These are phyloP conservation scores for Infundibulicybe gibba DNA, from an alignment of 768 basidiomycete genomes.

Conservation along the genomic window DNA sequence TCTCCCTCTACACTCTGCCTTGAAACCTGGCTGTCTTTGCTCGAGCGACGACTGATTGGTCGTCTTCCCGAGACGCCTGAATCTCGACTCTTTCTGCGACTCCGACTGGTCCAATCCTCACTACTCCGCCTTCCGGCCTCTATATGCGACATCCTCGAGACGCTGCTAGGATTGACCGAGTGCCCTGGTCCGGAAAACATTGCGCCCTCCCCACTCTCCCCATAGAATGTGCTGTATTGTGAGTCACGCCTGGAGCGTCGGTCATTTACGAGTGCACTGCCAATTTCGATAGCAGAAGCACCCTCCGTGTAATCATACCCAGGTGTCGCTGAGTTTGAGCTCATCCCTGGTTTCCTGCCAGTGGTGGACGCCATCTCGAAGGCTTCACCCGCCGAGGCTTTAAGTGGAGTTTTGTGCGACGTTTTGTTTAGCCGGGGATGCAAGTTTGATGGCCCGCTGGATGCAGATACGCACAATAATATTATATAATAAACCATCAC, in stretches of 20 bases:
- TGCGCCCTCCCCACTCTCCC: slow-evolving; percentile 55
- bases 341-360: slow-evolving; percentile 8
- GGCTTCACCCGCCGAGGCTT: slow-evolving; percentile 13
- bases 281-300: slow-evolving; percentile 73
- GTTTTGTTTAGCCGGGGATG: too few species aligned
- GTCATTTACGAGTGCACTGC: slow-evolving; percentile 48
- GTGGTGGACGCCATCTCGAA: slow-evolving; percentile 40
- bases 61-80: slow-evolving; percentile 29
- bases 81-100: slow-evolving; percentile 49
- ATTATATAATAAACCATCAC: too few species aligned
- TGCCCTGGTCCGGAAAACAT: slow-evolving; percentile 81
- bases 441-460: too few species aligned
- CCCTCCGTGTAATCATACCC: slow-evolving; percentile 81
- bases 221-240: slow-evolving; percentile 54
- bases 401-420: not conserved
- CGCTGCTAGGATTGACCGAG: slow-evolving; percentile 70
- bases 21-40: slow-evolving; percentile 42
- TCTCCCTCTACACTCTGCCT: slow-evolving; percentile 29
- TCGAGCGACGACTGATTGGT: slow-evolving; percentile 36
- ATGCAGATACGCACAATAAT: too few species aligned
- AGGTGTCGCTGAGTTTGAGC: slow-evolving; percentile 18
- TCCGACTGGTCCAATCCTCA: slow-evolving; percentile 42
- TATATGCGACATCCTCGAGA: slow-evolving; percentile 72
- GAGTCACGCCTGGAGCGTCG: slow-evolving; percentile 64
- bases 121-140: slow-evolving; percentile 55